These are phyloP conservation scores for Hanseniaspora lachancei DNA, from an alignment of 805 yeast genomes.

Conservation along the genomic window DNA sequence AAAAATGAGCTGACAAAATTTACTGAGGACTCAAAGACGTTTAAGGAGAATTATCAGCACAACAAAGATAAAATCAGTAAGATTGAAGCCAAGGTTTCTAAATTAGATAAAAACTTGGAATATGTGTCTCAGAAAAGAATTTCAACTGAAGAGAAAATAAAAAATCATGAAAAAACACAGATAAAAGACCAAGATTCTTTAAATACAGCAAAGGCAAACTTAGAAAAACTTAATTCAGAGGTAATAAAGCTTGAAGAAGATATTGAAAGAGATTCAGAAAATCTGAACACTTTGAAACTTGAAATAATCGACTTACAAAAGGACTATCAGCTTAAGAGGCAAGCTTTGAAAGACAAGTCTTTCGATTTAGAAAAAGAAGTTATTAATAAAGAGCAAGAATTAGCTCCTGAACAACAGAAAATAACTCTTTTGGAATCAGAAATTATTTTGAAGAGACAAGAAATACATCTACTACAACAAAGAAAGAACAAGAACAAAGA, in stretches of 20 bases:
- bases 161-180: slow-evolving; percentile 46
- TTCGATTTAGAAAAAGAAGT: slow-evolving; percentile 52
- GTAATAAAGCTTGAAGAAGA: slow-evolving; percentile 33
- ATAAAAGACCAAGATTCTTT: slow-evolving; percentile 44
- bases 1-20: slow-evolving; percentile 29
- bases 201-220: slow-evolving; percentile 27
- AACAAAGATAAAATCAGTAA: slow-evolving; percentile 19
- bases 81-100: slow-evolving; percentile 24
- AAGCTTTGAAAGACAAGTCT: slow-evolving; percentile 61
- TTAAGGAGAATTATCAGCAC: slow-evolving; percentile 24
- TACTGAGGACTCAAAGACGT: slow-evolving; percentile 27
- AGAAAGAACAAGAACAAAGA: slow-evolving; percentile 33
- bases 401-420: slow-evolving; percentile 74
- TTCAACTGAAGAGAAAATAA: slow-evolving; percentile 61
- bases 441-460: slow-evolving; percentile 50
- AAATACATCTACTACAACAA: slow-evolving; percentile 43
- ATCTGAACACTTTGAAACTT: slow-evolving; percentile 33
- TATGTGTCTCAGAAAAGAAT: slow-evolving; percentile 30
- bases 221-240: slow-evolving; percentile 30
- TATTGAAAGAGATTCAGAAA: slow-evolving; percentile 30
- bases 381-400: slow-evolving; percentile 44
- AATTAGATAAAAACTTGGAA: slow-evolving; percentile 19
- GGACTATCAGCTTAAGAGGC: slow-evolving; percentile 49
- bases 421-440: slow-evolving; percentile 51
- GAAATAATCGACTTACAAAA: slow-evolving; percentile 40